Evolutionary conservation across 2,329 filamentous ascomycete species (phyloP), one percentile per base, ranked within the genome.

Genomic region (Neonectria coccinea): DNA sequence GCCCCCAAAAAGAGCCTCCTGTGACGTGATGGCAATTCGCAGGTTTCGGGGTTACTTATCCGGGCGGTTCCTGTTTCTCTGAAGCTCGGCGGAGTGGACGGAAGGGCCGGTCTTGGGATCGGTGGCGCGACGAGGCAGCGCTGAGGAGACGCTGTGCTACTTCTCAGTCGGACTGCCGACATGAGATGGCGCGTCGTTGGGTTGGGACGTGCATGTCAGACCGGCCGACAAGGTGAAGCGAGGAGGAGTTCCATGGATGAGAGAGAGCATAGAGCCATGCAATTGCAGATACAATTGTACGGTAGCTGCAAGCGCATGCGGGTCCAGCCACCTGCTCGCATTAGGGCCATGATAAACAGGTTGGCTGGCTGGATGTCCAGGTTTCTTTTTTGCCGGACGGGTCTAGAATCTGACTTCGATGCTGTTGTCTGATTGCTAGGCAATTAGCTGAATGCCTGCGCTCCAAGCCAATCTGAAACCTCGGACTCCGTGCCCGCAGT

Each of bases 141-240:
- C 31, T 45, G 56, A 51, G 16, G 31, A 20, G 29, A 29, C 22
- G 61, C 27, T 29, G 56, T 64, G 56, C 51, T 20, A 64, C 57
- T 64, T 22, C 56, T 64, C 44, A 59, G 44, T 45, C 39, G 56
- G 61, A 55, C 56, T 59, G 51, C 61, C 61, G 61, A 56, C 56
- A 55, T 64, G 52, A 22, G 48, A 58, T 63, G 55, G 54, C 60
- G 55, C 60, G 60, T 63, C 55, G 18, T 39, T 53, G 48, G 41
- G 48, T 41, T 53, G 25, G 42, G 54, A 48, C 57, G 60, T 62
- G 60, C 60, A 58, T 63, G 60, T 58, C 48, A 63, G 60, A 58
- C 54, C 25, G n/a, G 56, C 25, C 44, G 54, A 44, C 51, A 18
- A 18, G n/a, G 20, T 57, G n/a, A 18, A 45, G 20, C 31, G 33